Percentiles rank a stretch among this genome's conserved stretches.
Evolutionary conservation across 2,329 filamentous ascomycete species (phyloP).

Genomic region (Incumbomyces lentus): DNA sequence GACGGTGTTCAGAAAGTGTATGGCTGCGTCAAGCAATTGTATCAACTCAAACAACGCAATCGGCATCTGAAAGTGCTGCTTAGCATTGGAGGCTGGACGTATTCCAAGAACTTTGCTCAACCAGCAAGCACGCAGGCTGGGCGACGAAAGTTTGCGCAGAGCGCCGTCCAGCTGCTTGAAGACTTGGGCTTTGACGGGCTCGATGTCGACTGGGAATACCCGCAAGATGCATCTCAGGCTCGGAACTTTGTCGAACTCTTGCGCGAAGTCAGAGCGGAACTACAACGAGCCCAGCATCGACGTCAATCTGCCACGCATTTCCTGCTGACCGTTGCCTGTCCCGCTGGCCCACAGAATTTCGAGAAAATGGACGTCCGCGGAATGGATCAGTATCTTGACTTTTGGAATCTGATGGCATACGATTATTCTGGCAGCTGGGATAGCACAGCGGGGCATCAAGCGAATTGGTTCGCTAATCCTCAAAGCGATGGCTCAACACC

Average conservation of each 20-base stretch:
- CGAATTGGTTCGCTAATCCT: slow-evolving; percentile 59
- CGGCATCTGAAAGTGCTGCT: slow-evolving; percentile 69
- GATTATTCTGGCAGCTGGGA: slow-evolving; percentile 85
- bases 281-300: slow-evolving; percentile 16
- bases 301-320: slow-evolving; percentile 10
- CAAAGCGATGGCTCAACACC: slow-evolving; percentile 57
- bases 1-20: slow-evolving; percentile 63
- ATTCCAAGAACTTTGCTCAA: slow-evolving; percentile 63
- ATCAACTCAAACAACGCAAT: slow-evolving; percentile 63
- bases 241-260: slow-evolving; percentile 34
- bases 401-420: slow-evolving; percentile 81
- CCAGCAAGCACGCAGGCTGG: slow-evolving; percentile 52
- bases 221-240: slow-evolving; percentile 32
- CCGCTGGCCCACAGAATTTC: slow-evolving; percentile 50
- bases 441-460: slow-evolving; percentile 58
- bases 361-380: slow-evolving; percentile 49
- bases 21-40: slow-evolving; percentile 68
- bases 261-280: slow-evolving; percentile 30
- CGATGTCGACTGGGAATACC: slow-evolving; percentile 42
- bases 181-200: slow-evolving; percentile 60
- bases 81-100: slow-evolving; percentile 74
- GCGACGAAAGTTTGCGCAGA: slow-evolving; percentile 56
- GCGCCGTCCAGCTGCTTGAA: slow-evolving; percentile 64
- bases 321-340: slow-evolving; percentile 20
- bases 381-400: slow-evolving; percentile 59